These are phyloP conservation scores for Soucietia sequanensis DNA, from an alignment of 805 yeast genomes.

Conservation along the genomic window DNA sequence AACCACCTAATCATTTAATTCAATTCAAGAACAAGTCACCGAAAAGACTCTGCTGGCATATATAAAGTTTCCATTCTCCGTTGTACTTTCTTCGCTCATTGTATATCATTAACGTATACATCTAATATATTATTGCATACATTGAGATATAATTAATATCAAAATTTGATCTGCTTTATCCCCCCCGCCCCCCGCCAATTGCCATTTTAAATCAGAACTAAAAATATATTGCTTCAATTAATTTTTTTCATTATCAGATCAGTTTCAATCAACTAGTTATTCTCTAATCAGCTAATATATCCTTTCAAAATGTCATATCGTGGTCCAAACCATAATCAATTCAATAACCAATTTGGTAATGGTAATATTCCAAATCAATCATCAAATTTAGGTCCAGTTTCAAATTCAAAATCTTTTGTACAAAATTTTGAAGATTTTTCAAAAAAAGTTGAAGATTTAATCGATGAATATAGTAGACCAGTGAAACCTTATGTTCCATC, in stretches of 20 bases:
- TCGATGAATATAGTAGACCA: constrained; percentile 50
- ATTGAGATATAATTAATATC: too few relatives aligned
- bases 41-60: too few relatives aligned
- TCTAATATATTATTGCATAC: too few relatives aligned
- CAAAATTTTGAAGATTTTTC: constrained; percentile 51
- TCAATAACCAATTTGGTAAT: constrained; percentile 34
- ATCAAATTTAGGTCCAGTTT: constrained; percentile 29
- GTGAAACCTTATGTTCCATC: constrained; percentile 78
- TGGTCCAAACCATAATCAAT: constrained; percentile 40
- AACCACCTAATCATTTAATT: too few relatives aligned
- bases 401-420: constrained; percentile 23
- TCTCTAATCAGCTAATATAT: not conserved
- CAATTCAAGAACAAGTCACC: too few relatives aligned
- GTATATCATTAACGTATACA: too few relatives aligned
- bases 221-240: too few relatives aligned
- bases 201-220: not conserved
- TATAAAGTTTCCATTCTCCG: too few relatives aligned
- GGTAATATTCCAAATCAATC: constrained; percentile 7
- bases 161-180: not conserved
- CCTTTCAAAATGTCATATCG: constrained; percentile 46
- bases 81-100: too few relatives aligned
- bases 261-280: too few relatives aligned
- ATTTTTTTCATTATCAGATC: too few relatives aligned
- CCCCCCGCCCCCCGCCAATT: not conserved
- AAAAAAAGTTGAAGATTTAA: constrained; percentile 51